A percentile compares a stretch with the other conserved stretches of the same genome.
Conservation (phyloP, 75 land plant genomes). For the Cryptomeria japonica region DNA sequence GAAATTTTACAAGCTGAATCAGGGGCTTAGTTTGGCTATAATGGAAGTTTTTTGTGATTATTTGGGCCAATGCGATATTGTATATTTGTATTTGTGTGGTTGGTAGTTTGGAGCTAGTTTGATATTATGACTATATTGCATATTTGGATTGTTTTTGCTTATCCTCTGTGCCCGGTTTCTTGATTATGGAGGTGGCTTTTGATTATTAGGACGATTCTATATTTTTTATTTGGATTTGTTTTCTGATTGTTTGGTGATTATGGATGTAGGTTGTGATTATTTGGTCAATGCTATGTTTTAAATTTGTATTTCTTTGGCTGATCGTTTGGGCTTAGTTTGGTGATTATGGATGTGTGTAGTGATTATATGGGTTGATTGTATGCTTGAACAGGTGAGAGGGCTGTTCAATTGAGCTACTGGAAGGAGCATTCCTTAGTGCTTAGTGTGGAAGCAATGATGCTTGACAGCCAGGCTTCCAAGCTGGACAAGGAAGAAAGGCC, state of each 20-base stretch:
- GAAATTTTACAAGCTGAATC: background rate
- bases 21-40: background rate
- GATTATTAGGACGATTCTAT: background rate
- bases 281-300: background rate
- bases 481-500: constrained; percentile 96
- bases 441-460: constrained; percentile 97
- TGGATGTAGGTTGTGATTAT: background rate
- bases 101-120: background rate
- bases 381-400: constrained; percentile 47
- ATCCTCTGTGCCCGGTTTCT: background rate
- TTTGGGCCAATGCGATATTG: background rate
- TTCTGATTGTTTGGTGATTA: background rate
- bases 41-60: background rate
- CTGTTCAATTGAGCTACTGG: constrained; percentile 84
- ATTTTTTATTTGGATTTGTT: background rate
- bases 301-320: background rate
- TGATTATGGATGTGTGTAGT: background rate
- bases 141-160: background rate
- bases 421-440: constrained; percentile 78
- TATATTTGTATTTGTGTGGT: background rate
- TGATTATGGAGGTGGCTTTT: background rate
- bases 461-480: constrained; percentile 87
- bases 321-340: background rate
- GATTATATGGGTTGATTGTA: background rate
- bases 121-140: background rate